These are phyloP conservation scores for Rhodotorula diobovata DNA, from an alignment of 768 basidiomycete genomes.

Conservation along the genomic window DNA sequence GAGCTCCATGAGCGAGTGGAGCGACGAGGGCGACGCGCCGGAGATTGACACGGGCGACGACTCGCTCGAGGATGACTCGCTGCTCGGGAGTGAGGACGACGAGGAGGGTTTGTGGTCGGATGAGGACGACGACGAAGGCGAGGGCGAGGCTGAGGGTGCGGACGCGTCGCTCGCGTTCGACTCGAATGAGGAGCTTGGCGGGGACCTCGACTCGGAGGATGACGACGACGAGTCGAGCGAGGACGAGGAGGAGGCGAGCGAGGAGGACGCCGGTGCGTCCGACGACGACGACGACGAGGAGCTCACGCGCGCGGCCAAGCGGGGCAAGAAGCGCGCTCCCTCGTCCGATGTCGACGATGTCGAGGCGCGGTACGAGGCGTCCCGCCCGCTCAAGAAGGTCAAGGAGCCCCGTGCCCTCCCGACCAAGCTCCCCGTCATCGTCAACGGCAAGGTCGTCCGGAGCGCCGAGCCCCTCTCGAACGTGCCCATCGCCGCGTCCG, in stretches of 20 bases:
- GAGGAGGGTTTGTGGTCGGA: conserved; percentile 44
- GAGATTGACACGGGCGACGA: conserved; percentile 29
- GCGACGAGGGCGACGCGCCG: conserved; percentile 1
- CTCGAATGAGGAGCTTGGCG: conserved; percentile 19
- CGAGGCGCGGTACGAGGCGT: conserved; percentile 47
- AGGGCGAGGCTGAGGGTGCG: conserved; percentile 45
- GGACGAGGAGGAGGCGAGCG: conserved; percentile 9
- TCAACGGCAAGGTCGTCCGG: conserved; percentile 52
- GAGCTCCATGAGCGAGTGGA: conserved; percentile 36
- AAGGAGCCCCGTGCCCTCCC: conserved; percentile 41
- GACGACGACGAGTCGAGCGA: conserved; percentile 44
- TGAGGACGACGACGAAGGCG: conserved; percentile 14
- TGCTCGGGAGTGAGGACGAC: conserved; percentile 37
- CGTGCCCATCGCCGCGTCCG: conserved; percentile 6
- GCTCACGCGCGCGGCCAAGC: conserved; percentile 20
- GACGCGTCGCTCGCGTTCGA: conserved; percentile 39
- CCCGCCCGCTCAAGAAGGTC: conserved; percentile 49
- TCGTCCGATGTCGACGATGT: conserved; percentile 57
- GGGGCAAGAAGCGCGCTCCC: conserved; percentile 49
- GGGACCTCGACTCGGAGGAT: conserved; percentile 47
- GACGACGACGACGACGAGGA: conserved; percentile 15
- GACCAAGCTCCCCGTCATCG: conserved; percentile 40
- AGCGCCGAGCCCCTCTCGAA: conserved; percentile 10
- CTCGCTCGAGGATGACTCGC: conserved; percentile 15
- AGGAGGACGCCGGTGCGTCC: conserved; percentile 54